These are phyloP conservation scores for Spathaspora sp. DNA, from an alignment of 1,139 yeast genomes.

Conservation along the genomic window DNA sequence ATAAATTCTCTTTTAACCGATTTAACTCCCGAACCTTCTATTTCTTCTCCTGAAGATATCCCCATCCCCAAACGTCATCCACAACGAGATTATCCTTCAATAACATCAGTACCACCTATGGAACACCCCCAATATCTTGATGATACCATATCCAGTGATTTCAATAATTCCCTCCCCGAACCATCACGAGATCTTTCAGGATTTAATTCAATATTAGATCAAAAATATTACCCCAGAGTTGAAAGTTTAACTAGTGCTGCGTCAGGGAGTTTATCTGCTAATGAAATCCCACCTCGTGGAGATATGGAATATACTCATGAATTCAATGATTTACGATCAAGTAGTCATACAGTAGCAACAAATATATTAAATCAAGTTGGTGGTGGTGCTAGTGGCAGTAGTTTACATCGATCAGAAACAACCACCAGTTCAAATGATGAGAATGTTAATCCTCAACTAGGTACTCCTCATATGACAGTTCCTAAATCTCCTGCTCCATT, in stretches of 20 bases:
- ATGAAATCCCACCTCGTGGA: not conserved
- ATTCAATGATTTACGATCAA: not conserved
- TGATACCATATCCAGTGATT: not conserved
- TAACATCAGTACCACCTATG: not conserved
- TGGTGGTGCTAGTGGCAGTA: no score
- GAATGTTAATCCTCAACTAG: not conserved
- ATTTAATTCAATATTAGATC: conserved; percentile 34
- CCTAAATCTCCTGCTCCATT: not conserved
- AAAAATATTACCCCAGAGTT: conserved; percentile 31
- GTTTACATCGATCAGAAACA: not conserved
- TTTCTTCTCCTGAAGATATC: not conserved
- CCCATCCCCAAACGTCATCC: not conserved
- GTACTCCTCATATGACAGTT: not conserved
- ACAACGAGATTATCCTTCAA: not conserved
- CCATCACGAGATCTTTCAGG: conserved; percentile 1
- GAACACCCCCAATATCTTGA: not conserved
- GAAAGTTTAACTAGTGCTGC: conserved; percentile 8
- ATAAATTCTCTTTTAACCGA: not conserved
- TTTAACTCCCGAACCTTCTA: not conserved
- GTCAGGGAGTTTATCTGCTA: not conserved
- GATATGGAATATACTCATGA: not conserved
- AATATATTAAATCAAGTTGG: not conserved
- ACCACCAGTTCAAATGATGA: not conserved
- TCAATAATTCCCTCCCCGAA: not conserved
- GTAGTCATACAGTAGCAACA: conserved; percentile 1